phyloP scores from a whole-genome alignment of 371 early-diverging fungal species.

The Nematocida ironsii region DNA sequence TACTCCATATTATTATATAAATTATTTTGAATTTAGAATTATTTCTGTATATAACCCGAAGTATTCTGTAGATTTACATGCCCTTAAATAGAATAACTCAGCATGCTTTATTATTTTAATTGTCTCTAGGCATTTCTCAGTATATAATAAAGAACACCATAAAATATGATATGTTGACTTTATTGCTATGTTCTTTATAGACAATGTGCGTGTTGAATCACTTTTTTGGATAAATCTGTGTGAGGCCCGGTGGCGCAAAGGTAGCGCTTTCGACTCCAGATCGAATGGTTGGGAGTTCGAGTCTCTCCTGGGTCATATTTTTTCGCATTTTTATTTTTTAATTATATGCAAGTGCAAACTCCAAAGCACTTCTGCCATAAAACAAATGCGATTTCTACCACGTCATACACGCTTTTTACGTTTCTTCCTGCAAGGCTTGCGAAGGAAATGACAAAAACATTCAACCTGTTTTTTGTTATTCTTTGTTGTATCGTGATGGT shows the following conservation, averaged over 20 bases:
- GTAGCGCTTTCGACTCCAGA: slow-evolving; percentile 70
- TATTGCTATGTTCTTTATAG: too few species aligned
- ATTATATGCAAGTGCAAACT: slow-evolving; percentile 13
- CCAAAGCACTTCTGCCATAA: slow-evolving; percentile 12
- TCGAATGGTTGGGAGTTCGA: slow-evolving; percentile 69
- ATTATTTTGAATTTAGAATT: too few species aligned
- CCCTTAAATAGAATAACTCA: too few species aligned
- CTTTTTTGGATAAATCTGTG: not conserved
- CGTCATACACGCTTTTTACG: slow-evolving; percentile 73
- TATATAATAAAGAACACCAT: too few species aligned
- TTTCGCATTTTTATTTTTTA: slow-evolving; percentile 22
- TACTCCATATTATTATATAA: too few species aligned
- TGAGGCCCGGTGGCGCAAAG: slow-evolving; percentile 67
- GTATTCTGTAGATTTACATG: too few species aligned
- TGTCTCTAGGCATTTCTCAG: too few species aligned
- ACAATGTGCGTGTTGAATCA: not conserved
- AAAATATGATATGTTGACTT: too few species aligned
- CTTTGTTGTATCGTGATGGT: slow-evolving; percentile 81
- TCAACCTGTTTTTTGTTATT: slow-evolving; percentile 84
- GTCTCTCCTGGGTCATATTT: slow-evolving; percentile 66
- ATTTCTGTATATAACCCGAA: too few species aligned
- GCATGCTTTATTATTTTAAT: too few species aligned
- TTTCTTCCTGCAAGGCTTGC: slow-evolving; percentile 85
- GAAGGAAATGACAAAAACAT: slow-evolving; percentile 82
- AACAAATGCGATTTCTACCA: slow-evolving; percentile 38